Conservation (phyloP, 2,329 filamentous ascomycete genomes). For the Capronia americana region DNA sequence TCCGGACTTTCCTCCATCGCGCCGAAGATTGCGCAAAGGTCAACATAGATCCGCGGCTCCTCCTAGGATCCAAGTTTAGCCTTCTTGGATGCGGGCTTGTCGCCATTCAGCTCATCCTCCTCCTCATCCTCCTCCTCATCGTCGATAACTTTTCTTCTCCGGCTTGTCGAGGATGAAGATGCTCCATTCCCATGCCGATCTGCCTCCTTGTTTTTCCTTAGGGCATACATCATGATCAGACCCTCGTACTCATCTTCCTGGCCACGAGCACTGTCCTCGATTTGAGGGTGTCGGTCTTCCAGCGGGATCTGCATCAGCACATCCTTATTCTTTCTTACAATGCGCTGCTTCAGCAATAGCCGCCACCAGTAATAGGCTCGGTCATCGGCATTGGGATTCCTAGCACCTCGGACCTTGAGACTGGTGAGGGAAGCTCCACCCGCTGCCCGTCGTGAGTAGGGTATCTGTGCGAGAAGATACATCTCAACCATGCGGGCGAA, state of each 20-base stretch:
- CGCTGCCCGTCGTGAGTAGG: slow-evolving; percentile 53
- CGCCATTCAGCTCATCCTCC: slow-evolving; percentile 32
- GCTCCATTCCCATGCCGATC: slow-evolving; percentile 40
- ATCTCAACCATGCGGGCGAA: slow-evolving; percentile 68
- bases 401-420: slow-evolving; percentile 54
- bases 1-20: background rate
- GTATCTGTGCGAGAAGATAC: slow-evolving; percentile 65
- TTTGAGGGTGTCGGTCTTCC: slow-evolving; percentile 63
- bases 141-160: slow-evolving; percentile 42
- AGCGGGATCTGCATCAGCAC: slow-evolving; percentile 64
- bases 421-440: slow-evolving; percentile 59
- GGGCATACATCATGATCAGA: slow-evolving; percentile 54
- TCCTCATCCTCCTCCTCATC: slow-evolving; percentile 41
- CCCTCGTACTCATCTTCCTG: slow-evolving; percentile 66
- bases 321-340: slow-evolving; percentile 67
- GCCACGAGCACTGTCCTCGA: slow-evolving; percentile 64
- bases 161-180: slow-evolving; percentile 32
- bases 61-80: slow-evolving; percentile 11
- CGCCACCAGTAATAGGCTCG: slow-evolving; percentile 70
- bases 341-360: slow-evolving; percentile 66
- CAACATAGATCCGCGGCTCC: background rate
- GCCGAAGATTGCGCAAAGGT: background rate
- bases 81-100: slow-evolving; percentile 28
- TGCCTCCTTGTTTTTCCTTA: slow-evolving; percentile 43
- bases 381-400: slow-evolving; percentile 61